These are phyloP conservation scores for Rhodotorula sp. DNA, from an alignment of 1,284 basidiomycete species.

Conservation along the genomic window DNA sequence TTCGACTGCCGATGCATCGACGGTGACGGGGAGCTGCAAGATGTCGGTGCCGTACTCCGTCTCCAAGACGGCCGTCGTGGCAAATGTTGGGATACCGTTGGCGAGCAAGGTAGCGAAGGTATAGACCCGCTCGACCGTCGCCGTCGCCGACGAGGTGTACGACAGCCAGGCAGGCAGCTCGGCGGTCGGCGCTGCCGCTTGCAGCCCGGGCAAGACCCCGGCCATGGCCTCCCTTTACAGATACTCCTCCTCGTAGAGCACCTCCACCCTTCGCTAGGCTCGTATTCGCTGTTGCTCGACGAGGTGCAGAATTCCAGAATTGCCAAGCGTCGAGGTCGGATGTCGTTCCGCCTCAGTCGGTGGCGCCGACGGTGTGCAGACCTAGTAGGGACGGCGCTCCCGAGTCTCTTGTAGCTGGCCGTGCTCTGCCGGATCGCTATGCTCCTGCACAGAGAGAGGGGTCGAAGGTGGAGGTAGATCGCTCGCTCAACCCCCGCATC, in stretches of 20 bases:
- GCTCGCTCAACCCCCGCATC: neutral
- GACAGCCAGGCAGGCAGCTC: conserved; percentile 31
- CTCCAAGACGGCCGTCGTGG: neutral
- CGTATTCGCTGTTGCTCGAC: too few relatives aligned
- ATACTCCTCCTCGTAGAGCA: too few relatives aligned
- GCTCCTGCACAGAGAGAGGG: too few relatives aligned
- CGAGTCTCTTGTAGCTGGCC: too few relatives aligned
- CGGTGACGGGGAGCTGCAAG: conserved; percentile 33
- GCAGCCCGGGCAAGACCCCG: conserved; percentile 3
- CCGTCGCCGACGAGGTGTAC: conserved; percentile 18
- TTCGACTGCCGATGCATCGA: conserved; percentile 8
- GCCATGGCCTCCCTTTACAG: neutral
- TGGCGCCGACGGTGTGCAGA: too few relatives aligned
- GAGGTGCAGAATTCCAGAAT: too few relatives aligned
- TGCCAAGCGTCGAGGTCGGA: too few relatives aligned
- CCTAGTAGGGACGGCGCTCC: too few relatives aligned
- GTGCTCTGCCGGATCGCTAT: too few relatives aligned
- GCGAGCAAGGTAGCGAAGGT: conserved; percentile 21
- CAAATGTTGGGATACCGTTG: conserved; percentile 18
- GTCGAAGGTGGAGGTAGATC: neutral
- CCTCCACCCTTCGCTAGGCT: too few relatives aligned
- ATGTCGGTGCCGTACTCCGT: conserved; percentile 30
- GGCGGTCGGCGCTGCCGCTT: conserved; percentile 2
- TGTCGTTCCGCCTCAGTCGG: too few relatives aligned
- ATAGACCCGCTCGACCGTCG: conserved; percentile 18